A percentile compares a stretch with the other conserved stretches of the same genome.
Evolutionary conservation across 257 asterid genomes (phyloP).

Genomic region (Pogostemon cablin): DNA sequence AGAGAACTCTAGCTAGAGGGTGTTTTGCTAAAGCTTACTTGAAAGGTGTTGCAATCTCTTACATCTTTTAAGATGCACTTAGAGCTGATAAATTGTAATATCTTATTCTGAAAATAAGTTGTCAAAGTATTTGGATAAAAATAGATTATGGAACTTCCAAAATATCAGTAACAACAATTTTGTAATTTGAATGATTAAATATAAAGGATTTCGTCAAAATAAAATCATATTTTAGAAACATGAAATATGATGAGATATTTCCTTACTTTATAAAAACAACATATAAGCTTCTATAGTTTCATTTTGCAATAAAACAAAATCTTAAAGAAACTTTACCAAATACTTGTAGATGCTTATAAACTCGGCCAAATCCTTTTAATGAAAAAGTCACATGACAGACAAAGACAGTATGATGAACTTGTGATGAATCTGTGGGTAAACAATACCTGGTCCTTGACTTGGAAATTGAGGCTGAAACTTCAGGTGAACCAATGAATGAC

Average conservation of each 20-base stretch:
- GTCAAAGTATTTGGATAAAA: neutral
- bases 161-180: too few relatives aligned
- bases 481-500: slow-evolving; percentile 50
- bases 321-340: neutral
- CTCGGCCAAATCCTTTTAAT: neutral
- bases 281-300: neutral
- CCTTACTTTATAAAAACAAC: neutral
- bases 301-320: neutral
- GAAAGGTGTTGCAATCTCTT: neutral
- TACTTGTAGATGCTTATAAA: neutral
- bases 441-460: slow-evolving; percentile 72
- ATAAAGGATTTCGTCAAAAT: neutral
- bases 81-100: neutral
- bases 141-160: neutral
- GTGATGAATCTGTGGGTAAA: slow-evolving; percentile 19
- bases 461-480: slow-evolving; percentile 48
- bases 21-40: neutral
- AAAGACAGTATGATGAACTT: neutral
- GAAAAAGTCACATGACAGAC: slow-evolving; percentile 21
- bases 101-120: neutral
- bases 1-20: slow-evolving; percentile 12
- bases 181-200: neutral
- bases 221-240: neutral
- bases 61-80: neutral
- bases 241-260: neutral